A percentile compares a stretch with the other conserved stretches of the same genome.
phyloP scores from a whole-genome alignment of 2,329 filamentous ascomycete species.

The Dendrostoma leiphaemia region DNA sequence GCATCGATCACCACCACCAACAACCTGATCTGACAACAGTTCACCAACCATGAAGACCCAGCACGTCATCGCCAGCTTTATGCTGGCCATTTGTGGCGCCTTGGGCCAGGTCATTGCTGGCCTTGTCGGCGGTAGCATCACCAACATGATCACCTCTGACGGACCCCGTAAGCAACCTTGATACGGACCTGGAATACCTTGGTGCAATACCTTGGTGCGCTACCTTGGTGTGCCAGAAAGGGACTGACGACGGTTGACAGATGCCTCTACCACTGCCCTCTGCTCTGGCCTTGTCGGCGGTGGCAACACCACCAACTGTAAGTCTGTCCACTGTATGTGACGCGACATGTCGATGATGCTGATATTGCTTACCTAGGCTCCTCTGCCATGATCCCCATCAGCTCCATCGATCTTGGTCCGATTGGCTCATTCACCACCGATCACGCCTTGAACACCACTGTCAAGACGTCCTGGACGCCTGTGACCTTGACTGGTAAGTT shows the following conservation, averaged over 20 bases:
- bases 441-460: too few species aligned
- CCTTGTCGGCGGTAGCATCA: background rate
- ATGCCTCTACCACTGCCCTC: background rate
- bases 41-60: background rate
- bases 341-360: background rate
- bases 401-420: background rate
- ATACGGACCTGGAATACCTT: background rate
- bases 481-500: background rate
- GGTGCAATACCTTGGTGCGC: too few species aligned
- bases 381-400: background rate
- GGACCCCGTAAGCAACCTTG: background rate
- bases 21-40: too few species aligned
- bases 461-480: background rate
- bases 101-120: background rate
- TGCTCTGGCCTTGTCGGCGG: background rate
- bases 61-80: background rate
- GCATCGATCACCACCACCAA: background rate
- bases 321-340: background rate
- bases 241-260: background rate
- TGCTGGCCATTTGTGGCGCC: background rate
- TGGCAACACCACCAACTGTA: background rate
- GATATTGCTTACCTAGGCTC: background rate
- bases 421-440: background rate
- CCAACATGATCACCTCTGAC: background rate
- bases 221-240: too few species aligned